phyloP scores from a whole-genome alignment of 805 yeast species.

The Lipomyces sp. region DNA sequence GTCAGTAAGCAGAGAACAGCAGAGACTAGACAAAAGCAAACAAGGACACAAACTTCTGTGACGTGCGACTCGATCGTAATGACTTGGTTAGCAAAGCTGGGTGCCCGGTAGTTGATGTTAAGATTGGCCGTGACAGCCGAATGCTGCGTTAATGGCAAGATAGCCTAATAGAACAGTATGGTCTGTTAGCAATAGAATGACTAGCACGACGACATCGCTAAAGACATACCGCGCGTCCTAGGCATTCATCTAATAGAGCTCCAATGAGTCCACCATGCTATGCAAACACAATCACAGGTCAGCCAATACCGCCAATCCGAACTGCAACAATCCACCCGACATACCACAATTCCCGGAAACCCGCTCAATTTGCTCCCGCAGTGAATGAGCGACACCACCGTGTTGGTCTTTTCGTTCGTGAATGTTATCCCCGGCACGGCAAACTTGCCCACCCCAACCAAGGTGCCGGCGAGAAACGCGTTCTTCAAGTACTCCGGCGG shows the following conservation, averaged over 20 bases:
- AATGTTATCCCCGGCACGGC: conserved; percentile 76
- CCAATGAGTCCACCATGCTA: conserved; percentile 76
- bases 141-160: conserved; percentile 17
- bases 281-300: conserved; percentile 46
- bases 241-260: conserved; percentile 76
- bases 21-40: neutral
- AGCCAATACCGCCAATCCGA: conserved; percentile 9
- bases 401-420: conserved; percentile 48
- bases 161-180: conserved; percentile 8
- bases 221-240: conserved; percentile 37
- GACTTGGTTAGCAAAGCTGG: conserved; percentile 21
- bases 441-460: conserved; percentile 63
- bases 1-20: neutral
- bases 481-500: conserved; percentile 29
- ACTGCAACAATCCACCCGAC: neutral
- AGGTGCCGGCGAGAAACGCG: conserved; percentile 53
- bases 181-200: neutral
- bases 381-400: conserved; percentile 62
- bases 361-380: conserved; percentile 61
- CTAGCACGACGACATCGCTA: neutral
- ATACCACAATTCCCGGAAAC: conserved; percentile 36
- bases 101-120: conserved; percentile 17
- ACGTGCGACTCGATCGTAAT: conserved; percentile 14
- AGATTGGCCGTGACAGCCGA: conserved; percentile 25
- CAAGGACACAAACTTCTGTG: conserved; percentile 12